Evolutionary conservation across 2,329 filamentous ascomycete genomes (phyloP), one percentile per base, ranked within the genome.

Genomic region (Beauveria sp.): DNA sequence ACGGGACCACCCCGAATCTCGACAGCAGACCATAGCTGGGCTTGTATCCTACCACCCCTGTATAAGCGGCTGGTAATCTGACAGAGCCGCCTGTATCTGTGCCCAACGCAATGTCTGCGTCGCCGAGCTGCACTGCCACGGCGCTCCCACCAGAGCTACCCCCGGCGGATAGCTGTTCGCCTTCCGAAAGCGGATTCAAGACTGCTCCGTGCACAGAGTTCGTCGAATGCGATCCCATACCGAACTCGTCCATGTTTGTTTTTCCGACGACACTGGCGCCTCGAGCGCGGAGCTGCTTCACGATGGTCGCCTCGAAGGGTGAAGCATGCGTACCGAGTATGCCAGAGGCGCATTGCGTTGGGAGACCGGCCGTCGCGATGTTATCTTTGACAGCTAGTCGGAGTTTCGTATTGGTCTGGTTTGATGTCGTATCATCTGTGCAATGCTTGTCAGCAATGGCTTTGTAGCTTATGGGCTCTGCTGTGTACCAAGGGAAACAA

Each of bases 121-220:
- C 76, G 24, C 82, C 82, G 1, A 82, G 79, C 22, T 83, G 85
- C 43, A 98, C 90, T 16, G 91, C 91, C 10, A 96, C 84, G 3
- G 95, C 95, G 72, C 93, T 97, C 20, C 95, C 95, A 48, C 95
- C 95, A 3, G 93, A 98, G 72, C 93, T 97, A 34, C 93, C 93
- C 43, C 93, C 93, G 0, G 89, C 88, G 0, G 91, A 95, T 28
- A 85, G 72, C 22, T 69, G 62, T 51, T 70, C 71, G 49, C 68
- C 63, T 1, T 70, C 63, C 0, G 70, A 76, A 58, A 77, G 73
- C 8, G 75, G 77, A 64, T 83, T 86, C 58, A 72, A 77, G 5
- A 93, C 89, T 1, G 84, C 72, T 1, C 89, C 90, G 67, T 87
- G 85, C 60, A 80, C 75, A 1, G 91, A 92, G 68, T 88, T 86